phyloP scores from a whole-genome alignment of 371 early-diverging fungal genomes.

The Lichtheimia hyalospora region DNA sequence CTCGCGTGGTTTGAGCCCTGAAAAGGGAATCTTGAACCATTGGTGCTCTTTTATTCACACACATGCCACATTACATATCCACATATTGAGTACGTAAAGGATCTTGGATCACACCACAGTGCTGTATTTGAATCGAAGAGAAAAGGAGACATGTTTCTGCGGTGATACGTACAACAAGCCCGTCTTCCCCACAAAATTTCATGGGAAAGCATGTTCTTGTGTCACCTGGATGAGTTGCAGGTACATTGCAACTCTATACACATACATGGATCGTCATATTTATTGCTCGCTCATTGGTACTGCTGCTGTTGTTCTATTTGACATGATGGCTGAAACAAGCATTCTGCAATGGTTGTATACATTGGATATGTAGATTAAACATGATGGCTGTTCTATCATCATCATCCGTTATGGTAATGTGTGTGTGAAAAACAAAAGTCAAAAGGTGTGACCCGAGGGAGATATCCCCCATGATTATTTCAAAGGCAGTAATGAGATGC shows the following conservation, averaged over 20 bases:
- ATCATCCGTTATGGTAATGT: neutral
- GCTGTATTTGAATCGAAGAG: too few relatives aligned
- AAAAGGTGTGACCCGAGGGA: too few relatives aligned
- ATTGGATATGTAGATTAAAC: too few relatives aligned
- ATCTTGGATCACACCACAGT: neutral
- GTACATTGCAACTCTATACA: neutral
- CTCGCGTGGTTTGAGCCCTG: neutral
- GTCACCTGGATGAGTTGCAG: too few relatives aligned
- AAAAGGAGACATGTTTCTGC: too few relatives aligned
- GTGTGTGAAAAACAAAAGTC: neutral
- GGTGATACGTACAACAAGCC: neutral
- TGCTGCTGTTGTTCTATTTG: neutral
- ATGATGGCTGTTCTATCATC: neutral
- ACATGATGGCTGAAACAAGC: too few relatives aligned
- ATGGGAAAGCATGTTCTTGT: too few relatives aligned
- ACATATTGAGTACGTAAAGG: too few relatives aligned
- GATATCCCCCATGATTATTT: too few relatives aligned
- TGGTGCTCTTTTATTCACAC: neutral
- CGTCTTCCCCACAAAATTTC: too few relatives aligned
- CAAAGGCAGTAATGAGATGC: too few relatives aligned
- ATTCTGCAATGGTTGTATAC: too few relatives aligned
- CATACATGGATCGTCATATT: neutral
- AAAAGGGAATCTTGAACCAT: neutral
- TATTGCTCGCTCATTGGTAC: neutral
- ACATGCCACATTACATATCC: neutral